Evolutionary conservation across 2,329 filamentous ascomycete species (phyloP).

Genomic region (Sarocladiaceae sp.): DNA sequence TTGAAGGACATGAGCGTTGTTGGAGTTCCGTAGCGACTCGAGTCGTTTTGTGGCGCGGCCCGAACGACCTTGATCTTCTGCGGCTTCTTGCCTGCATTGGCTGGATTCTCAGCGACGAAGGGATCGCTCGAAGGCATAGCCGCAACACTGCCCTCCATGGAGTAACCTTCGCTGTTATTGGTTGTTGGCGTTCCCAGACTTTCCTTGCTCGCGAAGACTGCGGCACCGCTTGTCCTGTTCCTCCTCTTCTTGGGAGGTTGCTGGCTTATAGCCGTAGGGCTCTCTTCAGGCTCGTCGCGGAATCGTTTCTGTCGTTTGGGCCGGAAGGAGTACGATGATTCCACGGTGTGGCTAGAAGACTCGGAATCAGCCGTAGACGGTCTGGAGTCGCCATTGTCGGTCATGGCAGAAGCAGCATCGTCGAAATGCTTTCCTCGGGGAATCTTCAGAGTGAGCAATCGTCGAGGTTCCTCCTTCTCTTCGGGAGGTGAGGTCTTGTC

Average conservation of each 20-base stretch:
- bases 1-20: slow-evolving; percentile 13
- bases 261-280: slow-evolving; percentile 27
- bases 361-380: slow-evolving; percentile 51
- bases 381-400: slow-evolving; percentile 42
- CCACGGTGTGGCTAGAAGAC: slow-evolving; percentile 41
- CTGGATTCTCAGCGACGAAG: slow-evolving; percentile 17
- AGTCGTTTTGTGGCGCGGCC: slow-evolving; percentile 12
- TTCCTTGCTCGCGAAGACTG: neutral
- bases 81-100: slow-evolving; percentile 24
- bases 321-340: slow-evolving; percentile 49
- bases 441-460: slow-evolving; percentile 34
- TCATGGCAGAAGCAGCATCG: slow-evolving; percentile 30
- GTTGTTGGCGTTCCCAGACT: neutral
- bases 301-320: slow-evolving; percentile 53
- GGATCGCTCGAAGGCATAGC: slow-evolving; percentile 16
- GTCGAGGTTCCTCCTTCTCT: slow-evolving; percentile 18
- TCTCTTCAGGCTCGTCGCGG: slow-evolving; percentile 42
- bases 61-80: slow-evolving; percentile 36
- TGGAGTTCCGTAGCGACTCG: slow-evolving; percentile 25
- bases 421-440: slow-evolving; percentile 36
- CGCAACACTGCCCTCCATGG: slow-evolving; percentile 11
- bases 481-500: slow-evolving; percentile 8
- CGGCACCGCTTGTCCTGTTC: slow-evolving; percentile 17
- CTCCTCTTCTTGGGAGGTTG: slow-evolving; percentile 33
- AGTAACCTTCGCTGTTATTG: slow-evolving; percentile 5